Base-by-base conservation (phyloP, 2,329 filamentous ascomycete genomes). In the Purpureocillium lavendulum region DNA sequence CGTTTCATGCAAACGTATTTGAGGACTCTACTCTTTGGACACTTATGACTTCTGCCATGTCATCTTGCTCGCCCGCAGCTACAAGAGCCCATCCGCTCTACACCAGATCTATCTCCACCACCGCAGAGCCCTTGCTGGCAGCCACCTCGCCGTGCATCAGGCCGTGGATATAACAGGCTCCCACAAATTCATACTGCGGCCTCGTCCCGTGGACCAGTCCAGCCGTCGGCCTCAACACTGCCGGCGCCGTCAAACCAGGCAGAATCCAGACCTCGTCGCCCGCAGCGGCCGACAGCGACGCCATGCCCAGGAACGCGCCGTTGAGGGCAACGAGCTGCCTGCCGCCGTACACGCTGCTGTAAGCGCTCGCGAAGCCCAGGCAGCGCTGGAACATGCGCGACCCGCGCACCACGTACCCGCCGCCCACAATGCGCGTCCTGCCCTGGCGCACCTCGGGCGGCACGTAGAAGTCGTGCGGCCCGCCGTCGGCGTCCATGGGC, bases 181-280 rank as follows among this genome's bases (percentile, higher is more conserved):
- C 46, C 6, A 48, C 32, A 36, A 51, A 50, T 8, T 39, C 36
- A 40, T 44, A 49, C 15, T 36, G 31, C n/a, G 18, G 8, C 7
- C 14, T 16, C 8, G 26, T 10, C 1, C 34, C 41, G 3, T 30
- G 11, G 29, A 30, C 29, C 11, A 7, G 11, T 4, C 4, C 29
- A 12, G 11, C 4, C n/a, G 21, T 36, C 9, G 24, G 33, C 11
- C 45, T 39, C n/a, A 52, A 35, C 7, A 53, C 41, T 8, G 43
- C 48, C 7, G 46, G 49, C 7, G 43, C 40, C 11, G 42, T 44
- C 36, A 53, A 30, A 15, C 51, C 50, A 9, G 51, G 43, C 18
- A 54, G 16, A 24, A 50, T 41, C 46, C 46, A 47, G 15, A 53
- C 45, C 45, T 57, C 51, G 42, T 56, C 46, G 21, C 40, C 44